Evolutionary conservation across 768 basidiomycete genomes (phyloP), one percentile per base, ranked within the genome.

Genomic region (Pleurotus citrinopileatus): DNA sequence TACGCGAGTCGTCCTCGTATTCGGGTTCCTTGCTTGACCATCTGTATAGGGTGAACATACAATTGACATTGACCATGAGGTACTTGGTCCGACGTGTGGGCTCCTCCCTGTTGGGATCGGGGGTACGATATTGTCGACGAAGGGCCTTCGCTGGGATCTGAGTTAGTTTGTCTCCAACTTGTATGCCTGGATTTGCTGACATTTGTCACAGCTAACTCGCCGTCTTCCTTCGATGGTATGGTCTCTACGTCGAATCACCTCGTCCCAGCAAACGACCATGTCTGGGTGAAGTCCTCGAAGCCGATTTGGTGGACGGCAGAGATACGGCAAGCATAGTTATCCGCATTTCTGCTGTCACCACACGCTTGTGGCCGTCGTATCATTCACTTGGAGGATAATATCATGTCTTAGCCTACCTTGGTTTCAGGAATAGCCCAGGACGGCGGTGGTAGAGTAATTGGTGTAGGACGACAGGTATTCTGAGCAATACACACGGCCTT

Each of bases 161-260:
- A 79, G 95, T 51, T 17, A 4, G 48, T 37, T 37, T 17, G 6
- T 28, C 2, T 17, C 89, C 61, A 58, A 82, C 72, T 1, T 23
- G 20, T 50, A 13, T 55, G 20, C 50, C 32, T 20, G 15, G 17
- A 36, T 17, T 28, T 25, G 19, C 19, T 8, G 34, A 7, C 32
- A n/a, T 47, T 29, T 12, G 17, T 19, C 53, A 57, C 66, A 89
- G 87, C 75, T 53, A 75, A 85, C 17, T 67, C 75, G 42, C 69
- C 73, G 57, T 97, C 94, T 0, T 91, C 86, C 0, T 91, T 98
- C 55, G 85, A 89, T 36, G 91, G 91, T 0, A 62, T 92, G 20
- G 68, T 99, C 0, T 98, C 96, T 0, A 97, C 95, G 0, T 98
- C 95, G 0, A 99, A 99, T 62, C 94, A 97, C 60, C 76, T 99